Evolutionary conservation across 2,329 filamentous ascomycete genomes (phyloP).

Genomic region (Botrytis elliptica): DNA sequence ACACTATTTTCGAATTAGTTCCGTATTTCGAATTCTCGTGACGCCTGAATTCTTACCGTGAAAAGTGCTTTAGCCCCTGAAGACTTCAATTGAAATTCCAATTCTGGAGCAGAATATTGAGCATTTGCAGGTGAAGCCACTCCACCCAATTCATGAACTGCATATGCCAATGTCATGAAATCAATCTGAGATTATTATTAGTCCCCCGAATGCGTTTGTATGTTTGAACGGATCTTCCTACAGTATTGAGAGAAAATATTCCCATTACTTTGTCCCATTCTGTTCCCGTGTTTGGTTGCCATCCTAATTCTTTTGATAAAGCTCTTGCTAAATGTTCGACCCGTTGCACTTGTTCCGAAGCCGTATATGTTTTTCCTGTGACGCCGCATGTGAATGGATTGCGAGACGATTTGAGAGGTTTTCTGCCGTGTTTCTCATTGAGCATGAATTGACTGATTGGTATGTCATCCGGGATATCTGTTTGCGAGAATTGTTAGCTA

Average conservation of each 20-base stretch:
- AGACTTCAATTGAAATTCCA: constrained; percentile 79
- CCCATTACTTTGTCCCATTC: constrained; percentile 81
- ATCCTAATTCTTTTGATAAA: constrained; percentile 68
- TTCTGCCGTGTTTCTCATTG: constrained; percentile 67
- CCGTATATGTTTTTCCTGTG: constrained; percentile 65
- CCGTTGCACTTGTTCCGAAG: constrained; percentile 61
- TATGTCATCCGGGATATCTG: constrained; percentile 62
- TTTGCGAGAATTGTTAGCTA: constrained; percentile 19
- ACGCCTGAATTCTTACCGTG: constrained; percentile 67
- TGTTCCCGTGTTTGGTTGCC: constrained; percentile 65
- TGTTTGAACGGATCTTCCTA: constrained; percentile 41
- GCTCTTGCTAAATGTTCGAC: constrained; percentile 67
- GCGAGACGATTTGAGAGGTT: constrained; percentile 59
- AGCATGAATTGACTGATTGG: constrained; percentile 76
- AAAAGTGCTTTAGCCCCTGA: constrained; percentile 70
- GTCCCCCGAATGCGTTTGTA: not conserved
- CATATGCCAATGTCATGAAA: constrained; percentile 70
- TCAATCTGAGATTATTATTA: constrained; percentile 56
- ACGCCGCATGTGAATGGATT: constrained; percentile 77
- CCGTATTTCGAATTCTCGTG: not conserved
- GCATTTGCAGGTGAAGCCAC: constrained; percentile 81
- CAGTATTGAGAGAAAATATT: constrained; percentile 78
- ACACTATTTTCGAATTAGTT: constrained; percentile 44
- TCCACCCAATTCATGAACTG: constrained; percentile 72
- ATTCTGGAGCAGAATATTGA: constrained; percentile 76